Conservation (phyloP, 257 asterid genomes). For the Solanum chilense region DNA sequence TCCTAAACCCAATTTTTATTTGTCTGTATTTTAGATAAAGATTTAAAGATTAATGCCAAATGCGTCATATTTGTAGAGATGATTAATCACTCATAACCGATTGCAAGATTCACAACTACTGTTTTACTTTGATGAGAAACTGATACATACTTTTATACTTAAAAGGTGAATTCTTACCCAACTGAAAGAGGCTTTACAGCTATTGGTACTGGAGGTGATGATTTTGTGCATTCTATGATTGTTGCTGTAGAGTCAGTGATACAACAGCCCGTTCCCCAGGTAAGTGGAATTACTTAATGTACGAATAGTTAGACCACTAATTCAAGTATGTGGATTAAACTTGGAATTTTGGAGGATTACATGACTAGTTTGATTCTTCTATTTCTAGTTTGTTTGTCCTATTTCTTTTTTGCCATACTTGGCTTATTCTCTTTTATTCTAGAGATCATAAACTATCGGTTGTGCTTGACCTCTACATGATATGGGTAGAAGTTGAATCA, state of each 20-base stretch:
- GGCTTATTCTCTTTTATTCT: neutral
- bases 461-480: neutral
- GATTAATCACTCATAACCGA: neutral
- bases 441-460: neutral
- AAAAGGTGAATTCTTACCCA: constrained; percentile 84
- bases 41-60: neutral
- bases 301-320: neutral
- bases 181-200: constrained; percentile 90
- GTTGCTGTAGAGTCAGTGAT: constrained; percentile 89
- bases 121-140: neutral
- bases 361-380: neutral
- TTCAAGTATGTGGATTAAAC: neutral
- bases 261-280: constrained; percentile 66
- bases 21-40: neutral
- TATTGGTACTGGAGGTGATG: constrained; percentile 92
- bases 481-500: neutral
- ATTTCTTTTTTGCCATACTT: neutral
- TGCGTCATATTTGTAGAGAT: neutral
- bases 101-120: neutral
- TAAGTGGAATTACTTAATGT: constrained; percentile 3
- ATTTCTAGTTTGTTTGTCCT: neutral
- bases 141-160: neutral
- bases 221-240: constrained; percentile 93
- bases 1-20: neutral
- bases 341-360: neutral